These are phyloP conservation scores for Fraxinus velutina DNA, from an alignment of 305 asterid genomes.

Conservation along the genomic window DNA sequence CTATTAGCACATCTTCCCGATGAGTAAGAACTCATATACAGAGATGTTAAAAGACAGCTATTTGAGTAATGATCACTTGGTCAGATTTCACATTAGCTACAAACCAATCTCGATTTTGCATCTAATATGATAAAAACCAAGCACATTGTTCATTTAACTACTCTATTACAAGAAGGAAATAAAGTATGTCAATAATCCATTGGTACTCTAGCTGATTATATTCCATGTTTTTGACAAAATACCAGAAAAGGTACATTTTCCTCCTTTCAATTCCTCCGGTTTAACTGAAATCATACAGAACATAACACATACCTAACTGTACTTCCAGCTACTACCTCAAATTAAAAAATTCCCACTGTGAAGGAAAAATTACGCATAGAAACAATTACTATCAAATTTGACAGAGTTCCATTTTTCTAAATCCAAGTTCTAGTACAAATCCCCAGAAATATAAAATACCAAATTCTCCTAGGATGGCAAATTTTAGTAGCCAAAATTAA, in stretches of 20 bases:
- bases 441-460: neutral
- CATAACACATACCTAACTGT: neutral
- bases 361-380: neutral
- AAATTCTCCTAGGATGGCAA: neutral
- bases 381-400: neutral
- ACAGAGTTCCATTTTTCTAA: neutral
- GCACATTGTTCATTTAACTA: neutral
- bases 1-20: constrained; percentile 1
- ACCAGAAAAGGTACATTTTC: neutral
- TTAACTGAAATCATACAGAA: neutral
- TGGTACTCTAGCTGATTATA: neutral
- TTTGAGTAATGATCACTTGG: neutral
- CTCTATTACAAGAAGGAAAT: neutral
- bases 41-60: neutral
- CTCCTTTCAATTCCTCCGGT: neutral
- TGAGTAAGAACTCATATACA: neutral
- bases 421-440: neutral
- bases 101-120: neutral
- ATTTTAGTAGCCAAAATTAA: neutral
- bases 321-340: neutral
- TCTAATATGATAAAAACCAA: neutral
- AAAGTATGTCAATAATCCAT: neutral
- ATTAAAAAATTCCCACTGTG: neutral
- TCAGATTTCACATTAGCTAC: neutral
- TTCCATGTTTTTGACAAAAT: neutral